Evolutionary conservation across 2,329 filamentous ascomycete genomes (phyloP), one percentile per base, ranked within the genome.

Genomic region (Ophiostoma sp.): DNA sequence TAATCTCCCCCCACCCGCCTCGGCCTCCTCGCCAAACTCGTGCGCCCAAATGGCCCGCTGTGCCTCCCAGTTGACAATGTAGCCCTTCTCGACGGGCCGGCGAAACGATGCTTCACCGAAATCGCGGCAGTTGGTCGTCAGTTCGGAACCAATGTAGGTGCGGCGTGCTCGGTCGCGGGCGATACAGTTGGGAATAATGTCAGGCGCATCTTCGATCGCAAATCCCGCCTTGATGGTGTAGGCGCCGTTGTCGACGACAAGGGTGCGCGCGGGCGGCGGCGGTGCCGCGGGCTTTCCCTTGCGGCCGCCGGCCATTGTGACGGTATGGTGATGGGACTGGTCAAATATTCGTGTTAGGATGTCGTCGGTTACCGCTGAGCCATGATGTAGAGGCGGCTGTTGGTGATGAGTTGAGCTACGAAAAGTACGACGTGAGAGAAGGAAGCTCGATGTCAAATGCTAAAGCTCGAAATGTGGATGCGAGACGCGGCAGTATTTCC

Each of bases 31-130:
- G n/a, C 89, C 89, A 76, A 98, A 93, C 74, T 95, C 91, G 77
- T 91, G 90, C 79, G 98, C 94, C 96, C 96, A 99, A 70, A 99
- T 93, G 79, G 96, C 95, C 82, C 93, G 95, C 84, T 99, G 90
- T 0, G 92, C 91, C 82, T 99, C 96, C 96, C 96, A 99, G 80
- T 95, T 98, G 75, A 98, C 95, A 69, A 98, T 87, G 79, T 93
- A 98, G 8, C 96, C 96, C 82, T 95, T 97, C 82, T 99, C 96
- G 0, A 98, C 93, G 0, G 96, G 96, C 0, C 95, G 87, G 0
- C 95, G 89, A 79, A 98, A 97, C 9, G 89, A 88, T 25, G 97
- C 89, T 81, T 98, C 95, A 76, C 94, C 94, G 84, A 94, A 97
- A 79, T 99, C 95, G 76, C 88, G 91, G 81, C 95, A 97, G 73